A percentile compares a stretch with the other conserved stretches of the same genome.
Evolutionary conservation across 352 stramenopile species (phyloP).

Genomic region (Globisporangium barbulae): DNA sequence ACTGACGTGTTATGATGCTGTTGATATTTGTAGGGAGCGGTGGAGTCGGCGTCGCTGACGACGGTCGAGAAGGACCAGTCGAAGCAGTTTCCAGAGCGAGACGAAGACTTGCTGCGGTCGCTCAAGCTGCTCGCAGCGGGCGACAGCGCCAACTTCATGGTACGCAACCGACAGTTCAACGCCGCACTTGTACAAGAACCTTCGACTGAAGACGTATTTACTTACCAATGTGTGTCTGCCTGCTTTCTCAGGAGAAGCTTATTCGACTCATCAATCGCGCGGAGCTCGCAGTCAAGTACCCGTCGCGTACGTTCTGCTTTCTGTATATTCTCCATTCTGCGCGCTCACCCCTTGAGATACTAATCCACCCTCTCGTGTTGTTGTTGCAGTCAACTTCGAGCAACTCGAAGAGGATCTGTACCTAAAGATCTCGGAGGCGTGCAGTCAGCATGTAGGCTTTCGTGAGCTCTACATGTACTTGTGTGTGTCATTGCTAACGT

Average conservation of each 20-base stretch:
- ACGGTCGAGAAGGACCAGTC: slow-evolving; percentile 85
- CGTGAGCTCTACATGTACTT: background rate
- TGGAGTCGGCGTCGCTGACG: slow-evolving; percentile 80
- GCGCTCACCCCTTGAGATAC: background rate
- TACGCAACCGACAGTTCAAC: slow-evolving; percentile 13
- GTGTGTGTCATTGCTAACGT: background rate
- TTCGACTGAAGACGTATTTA: background rate
- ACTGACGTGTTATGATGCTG: background rate
- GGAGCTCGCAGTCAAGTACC: slow-evolving; percentile 78
- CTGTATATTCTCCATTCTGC: background rate
- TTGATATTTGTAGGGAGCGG: slow-evolving; percentile 25
- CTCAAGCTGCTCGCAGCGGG: slow-evolving; percentile 69
- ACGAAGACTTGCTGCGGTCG: slow-evolving; percentile 71
- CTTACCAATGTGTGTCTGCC: background rate
- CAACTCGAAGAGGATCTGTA: slow-evolving; percentile 81
- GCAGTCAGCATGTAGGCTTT: slow-evolving; percentile 43
- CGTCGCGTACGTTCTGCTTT: slow-evolving; percentile 29
- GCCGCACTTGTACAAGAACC: too few species aligned
- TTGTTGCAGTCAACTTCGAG: slow-evolving; percentile 63
- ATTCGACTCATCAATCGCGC: slow-evolving; percentile 80
- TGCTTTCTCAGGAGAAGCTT: slow-evolving; percentile 61
- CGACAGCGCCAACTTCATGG: slow-evolving; percentile 74
- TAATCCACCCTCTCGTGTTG: background rate
- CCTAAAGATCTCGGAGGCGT: slow-evolving; percentile 58
- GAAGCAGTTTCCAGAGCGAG: slow-evolving; percentile 81